A percentile compares a stretch with the other conserved stretches of the same genome.
Conservation (phyloP, 2,329 filamentous ascomycete genomes). For the Penicillium sp. region DNA sequence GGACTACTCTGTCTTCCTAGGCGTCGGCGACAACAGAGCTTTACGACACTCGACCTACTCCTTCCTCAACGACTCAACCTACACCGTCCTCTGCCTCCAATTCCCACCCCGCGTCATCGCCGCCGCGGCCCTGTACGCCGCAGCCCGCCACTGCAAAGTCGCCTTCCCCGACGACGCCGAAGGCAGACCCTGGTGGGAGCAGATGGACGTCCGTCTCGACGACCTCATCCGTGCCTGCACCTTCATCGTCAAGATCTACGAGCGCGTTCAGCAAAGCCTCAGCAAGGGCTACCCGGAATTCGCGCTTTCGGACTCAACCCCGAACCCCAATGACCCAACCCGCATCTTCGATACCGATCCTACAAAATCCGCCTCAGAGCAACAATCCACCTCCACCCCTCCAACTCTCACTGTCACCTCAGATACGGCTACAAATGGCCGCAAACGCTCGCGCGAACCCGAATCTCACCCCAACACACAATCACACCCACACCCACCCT, state of each 20-base stretch:
- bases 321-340: constrained; percentile 23
- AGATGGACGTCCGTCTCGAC: constrained; percentile 67
- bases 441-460: constrained; percentile 44
- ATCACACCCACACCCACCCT: constrained; percentile 4
- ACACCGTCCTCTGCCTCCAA: constrained; percentile 80
- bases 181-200: constrained; percentile 84
- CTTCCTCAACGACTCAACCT: constrained; percentile 86
- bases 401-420: constrained; percentile 31
- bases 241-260: constrained; percentile 63
- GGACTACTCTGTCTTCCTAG: constrained; percentile 72
- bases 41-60: constrained; percentile 87
- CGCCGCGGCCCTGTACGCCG: constrained; percentile 82
- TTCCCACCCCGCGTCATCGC: constrained; percentile 79
- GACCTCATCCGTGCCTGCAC: constrained; percentile 73
- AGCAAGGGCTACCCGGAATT: constrained; percentile 44
- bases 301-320: constrained; percentile 19
- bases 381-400: constrained; percentile 36
- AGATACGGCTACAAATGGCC: constrained; percentile 30
- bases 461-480: constrained; percentile 22
- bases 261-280: constrained; percentile 45
- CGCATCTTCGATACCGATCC: constrained; percentile 32
- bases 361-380: constrained; percentile 36
- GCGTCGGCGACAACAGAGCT: constrained; percentile 74
- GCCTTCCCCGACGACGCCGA: constrained; percentile 71
- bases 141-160: constrained; percentile 70